Percentiles rank a stretch among this genome's conserved stretches.
Evolutionary conservation across 139 green algal species (phyloP).

Genomic region (Chlorella vulgaris): DNA sequence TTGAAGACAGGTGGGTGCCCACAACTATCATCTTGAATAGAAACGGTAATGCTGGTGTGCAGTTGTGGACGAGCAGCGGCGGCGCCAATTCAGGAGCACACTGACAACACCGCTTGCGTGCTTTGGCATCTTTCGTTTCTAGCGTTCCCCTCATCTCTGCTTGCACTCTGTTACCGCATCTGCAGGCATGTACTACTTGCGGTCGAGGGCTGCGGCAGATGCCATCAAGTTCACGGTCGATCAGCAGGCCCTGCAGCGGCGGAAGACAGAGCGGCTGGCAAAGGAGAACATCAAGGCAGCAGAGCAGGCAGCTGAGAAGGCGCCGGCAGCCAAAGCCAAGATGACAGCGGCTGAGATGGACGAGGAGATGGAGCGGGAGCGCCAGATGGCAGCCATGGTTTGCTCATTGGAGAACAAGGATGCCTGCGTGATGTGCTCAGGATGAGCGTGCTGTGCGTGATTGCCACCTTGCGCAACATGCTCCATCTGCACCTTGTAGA

Average conservation of each 20-base stretch:
- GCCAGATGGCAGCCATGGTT: constrained; percentile 85
- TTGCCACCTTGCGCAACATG: too few species aligned
- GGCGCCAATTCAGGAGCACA: too few species aligned
- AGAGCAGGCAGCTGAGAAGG: too few species aligned
- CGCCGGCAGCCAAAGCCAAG: constrained; percentile 40
- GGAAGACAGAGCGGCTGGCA: constrained; percentile 43
- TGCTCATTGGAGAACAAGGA: constrained; percentile 98
- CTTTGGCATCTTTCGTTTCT: too few species aligned
- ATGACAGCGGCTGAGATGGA: constrained; percentile 33
- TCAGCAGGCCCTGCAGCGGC: constrained; percentile 59
- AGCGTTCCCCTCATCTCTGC: too few species aligned
- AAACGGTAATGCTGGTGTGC: too few species aligned
- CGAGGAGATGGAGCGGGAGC: constrained; percentile 60
- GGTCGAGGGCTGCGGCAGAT: constrained; percentile 91
- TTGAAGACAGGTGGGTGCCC: constrained; percentile 55
- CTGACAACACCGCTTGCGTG: too few species aligned
- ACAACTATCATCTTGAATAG: too few species aligned
- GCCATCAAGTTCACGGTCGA: constrained; percentile 99
- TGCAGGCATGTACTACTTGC: constrained; percentile 98
- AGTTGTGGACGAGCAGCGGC: too few species aligned
- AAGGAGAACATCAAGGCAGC: constrained; percentile 83
- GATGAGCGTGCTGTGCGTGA: constrained; percentile 43
- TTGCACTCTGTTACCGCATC: too few species aligned
- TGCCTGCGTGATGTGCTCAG: constrained; percentile 93
- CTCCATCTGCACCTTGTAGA: too few species aligned